phyloP scores from a whole-genome alignment of 208 protist species.

The Leishmania guyanensis region DNA sequence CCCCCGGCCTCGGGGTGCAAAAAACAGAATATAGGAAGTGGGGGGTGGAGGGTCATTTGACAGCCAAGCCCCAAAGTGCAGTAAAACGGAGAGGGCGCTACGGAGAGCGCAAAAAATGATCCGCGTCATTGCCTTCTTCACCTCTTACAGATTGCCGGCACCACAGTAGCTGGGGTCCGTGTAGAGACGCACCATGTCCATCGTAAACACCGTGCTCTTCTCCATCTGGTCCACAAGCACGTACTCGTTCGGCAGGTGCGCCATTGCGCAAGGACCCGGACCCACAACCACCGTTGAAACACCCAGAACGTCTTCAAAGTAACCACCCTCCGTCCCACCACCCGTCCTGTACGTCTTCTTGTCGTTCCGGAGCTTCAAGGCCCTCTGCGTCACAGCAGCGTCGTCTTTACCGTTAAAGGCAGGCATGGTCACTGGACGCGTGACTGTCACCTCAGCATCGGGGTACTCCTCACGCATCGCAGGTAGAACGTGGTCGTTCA shows the following conservation, averaged over 20 bases:
- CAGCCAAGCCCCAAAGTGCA: neutral
- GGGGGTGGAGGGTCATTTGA: neutral
- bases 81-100: neutral
- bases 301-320: constrained; percentile 54
- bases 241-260: constrained; percentile 69
- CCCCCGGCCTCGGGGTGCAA: neutral
- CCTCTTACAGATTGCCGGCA: constrained; percentile 17
- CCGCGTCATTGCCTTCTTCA: neutral
- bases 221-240: constrained; percentile 42
- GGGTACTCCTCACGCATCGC: constrained; percentile 49
- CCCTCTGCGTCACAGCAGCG: constrained; percentile 36
- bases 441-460: constrained; percentile 34
- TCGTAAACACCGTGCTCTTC: constrained; percentile 34
- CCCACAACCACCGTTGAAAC: constrained; percentile 56
- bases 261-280: constrained; percentile 46
- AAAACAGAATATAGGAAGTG: neutral
- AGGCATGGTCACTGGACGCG: constrained; percentile 11
- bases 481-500: constrained; percentile 34
- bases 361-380: constrained; percentile 21
- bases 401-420: constrained; percentile 45
- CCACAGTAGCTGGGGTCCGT: constrained; percentile 23
- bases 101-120: neutral
- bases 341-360: constrained; percentile 26
- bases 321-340: constrained; percentile 57
- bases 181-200: constrained; percentile 38